These are phyloP conservation scores for Colletotrichum tabaci DNA, from an alignment of 2,329 filamentous ascomycete genomes.

Conservation along the genomic window DNA sequence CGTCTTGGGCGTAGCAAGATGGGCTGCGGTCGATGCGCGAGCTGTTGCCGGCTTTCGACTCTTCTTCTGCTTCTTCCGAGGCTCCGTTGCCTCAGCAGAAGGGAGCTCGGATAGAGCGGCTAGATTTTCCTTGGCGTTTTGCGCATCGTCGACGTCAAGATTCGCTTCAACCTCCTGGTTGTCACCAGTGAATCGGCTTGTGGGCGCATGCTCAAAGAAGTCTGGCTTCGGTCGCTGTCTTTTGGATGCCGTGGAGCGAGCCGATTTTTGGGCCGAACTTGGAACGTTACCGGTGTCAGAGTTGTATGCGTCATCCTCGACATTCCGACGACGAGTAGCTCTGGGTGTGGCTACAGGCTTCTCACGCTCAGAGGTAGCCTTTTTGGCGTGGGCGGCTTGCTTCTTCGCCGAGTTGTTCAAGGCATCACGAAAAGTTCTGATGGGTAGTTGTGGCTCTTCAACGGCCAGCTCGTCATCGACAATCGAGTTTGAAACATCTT, in stretches of 20 bases:
- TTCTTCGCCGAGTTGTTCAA: constrained; percentile 44
- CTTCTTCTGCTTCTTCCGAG: constrained; percentile 8
- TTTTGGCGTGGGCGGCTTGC: constrained; percentile 52
- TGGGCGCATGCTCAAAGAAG: constrained; percentile 54
- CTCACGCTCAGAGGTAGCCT: constrained; percentile 49
- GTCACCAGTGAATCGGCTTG: constrained; percentile 43
- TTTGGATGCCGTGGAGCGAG: constrained; percentile 57
- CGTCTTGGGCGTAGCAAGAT: background rate
- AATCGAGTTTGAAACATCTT: constrained; percentile 21
- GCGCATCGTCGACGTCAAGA: constrained; percentile 37
- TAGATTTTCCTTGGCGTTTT: constrained; percentile 21
- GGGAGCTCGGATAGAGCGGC: background rate
- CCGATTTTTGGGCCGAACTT: constrained; percentile 35
- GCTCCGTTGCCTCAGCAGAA: background rate
- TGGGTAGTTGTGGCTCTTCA: constrained; percentile 26
- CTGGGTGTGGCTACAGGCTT: constrained; percentile 46
- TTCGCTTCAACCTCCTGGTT: constrained; percentile 24
- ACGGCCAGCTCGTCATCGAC: constrained; percentile 48
- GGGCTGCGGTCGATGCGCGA: background rate
- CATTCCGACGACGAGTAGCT: constrained; percentile 4
- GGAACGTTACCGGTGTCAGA: constrained; percentile 38
- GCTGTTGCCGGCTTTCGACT: background rate
- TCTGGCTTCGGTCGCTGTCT: constrained; percentile 58
- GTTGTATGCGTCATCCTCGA: constrained; percentile 29
- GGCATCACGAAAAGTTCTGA: constrained; percentile 2